These are phyloP conservation scores for Penicillium pancosmium DNA, from an alignment of 495 filamentous ascomycete genomes.

Conservation along the genomic window DNA sequence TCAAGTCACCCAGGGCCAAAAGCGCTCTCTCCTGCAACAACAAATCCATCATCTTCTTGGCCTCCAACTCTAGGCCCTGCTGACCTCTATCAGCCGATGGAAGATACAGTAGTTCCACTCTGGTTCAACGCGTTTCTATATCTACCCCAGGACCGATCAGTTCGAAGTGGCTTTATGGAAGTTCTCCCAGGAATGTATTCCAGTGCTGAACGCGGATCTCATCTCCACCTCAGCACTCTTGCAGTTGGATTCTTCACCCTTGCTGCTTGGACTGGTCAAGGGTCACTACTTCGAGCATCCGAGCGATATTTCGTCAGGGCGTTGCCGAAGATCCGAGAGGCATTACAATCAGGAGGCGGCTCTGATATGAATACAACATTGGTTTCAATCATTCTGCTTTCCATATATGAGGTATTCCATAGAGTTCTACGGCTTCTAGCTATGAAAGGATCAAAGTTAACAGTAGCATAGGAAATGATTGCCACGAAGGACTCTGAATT, in stretches of 20 bases:
- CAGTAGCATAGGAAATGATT: slow-evolving; percentile 30
- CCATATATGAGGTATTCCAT: slow-evolving; percentile 61
- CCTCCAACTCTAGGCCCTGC: slow-evolving; percentile 4
- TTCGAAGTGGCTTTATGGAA: slow-evolving; percentile 45
- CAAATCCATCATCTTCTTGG: neutral
- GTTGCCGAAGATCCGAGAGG: slow-evolving; percentile 53
- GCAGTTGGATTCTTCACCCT: slow-evolving; percentile 60
- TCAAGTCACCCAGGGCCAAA: slow-evolving; percentile 1
- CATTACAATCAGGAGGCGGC: slow-evolving; percentile 43
- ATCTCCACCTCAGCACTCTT: slow-evolving; percentile 58
- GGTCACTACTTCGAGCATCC: slow-evolving; percentile 37
- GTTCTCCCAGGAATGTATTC: slow-evolving; percentile 58
- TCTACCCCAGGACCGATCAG: slow-evolving; percentile 32
- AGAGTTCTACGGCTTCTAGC: neutral
- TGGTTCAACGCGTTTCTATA: slow-evolving; percentile 43
- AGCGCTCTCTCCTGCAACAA: neutral
- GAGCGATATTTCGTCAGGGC: slow-evolving; percentile 48
- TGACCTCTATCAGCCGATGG: slow-evolving; percentile 30
- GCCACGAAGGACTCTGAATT: slow-evolving; percentile 29
- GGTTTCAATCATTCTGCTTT: slow-evolving; percentile 63
- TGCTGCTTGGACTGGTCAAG: slow-evolving; percentile 48
- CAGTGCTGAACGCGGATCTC: slow-evolving; percentile 45
- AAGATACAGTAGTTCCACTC: slow-evolving; percentile 35
- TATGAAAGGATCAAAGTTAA: slow-evolving; percentile 1
- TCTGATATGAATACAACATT: slow-evolving; percentile 51